Conservation (phyloP, 495 filamentous ascomycete species). For the Penicillium macrosclerotiorum region DNA sequence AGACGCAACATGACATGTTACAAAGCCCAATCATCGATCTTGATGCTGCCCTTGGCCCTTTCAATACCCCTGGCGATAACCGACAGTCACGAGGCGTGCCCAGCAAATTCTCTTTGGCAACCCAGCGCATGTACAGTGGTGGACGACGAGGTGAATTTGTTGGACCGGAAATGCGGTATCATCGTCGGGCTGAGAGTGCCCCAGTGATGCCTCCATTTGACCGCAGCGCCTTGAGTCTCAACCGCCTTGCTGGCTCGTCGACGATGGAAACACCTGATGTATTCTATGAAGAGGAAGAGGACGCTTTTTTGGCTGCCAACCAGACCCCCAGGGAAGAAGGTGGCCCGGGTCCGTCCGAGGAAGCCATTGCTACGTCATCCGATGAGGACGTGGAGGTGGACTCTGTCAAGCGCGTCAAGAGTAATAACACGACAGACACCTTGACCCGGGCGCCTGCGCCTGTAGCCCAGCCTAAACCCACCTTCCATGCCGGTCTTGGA, state of each 20-base stretch:
- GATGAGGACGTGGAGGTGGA: conserved; percentile 29
- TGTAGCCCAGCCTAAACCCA: conserved; percentile 13
- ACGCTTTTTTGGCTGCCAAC: conserved; percentile 53
- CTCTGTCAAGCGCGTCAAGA: conserved; percentile 40
- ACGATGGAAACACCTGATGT: conserved; percentile 78
- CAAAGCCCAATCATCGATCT: conserved; percentile 82
- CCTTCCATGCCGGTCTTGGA: conserved; percentile 38
- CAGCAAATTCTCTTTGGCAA: conserved; percentile 57
- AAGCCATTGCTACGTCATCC: conserved; percentile 2
- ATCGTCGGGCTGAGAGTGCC: conserved; percentile 88
- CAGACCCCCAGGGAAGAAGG: conserved; percentile 28
- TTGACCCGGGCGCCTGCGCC: conserved; percentile 32
- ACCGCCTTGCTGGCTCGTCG: conserved; percentile 62
- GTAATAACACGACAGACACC: conserved; percentile 38
- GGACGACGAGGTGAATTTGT: conserved; percentile 67
- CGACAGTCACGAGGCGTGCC: conserved; percentile 43
- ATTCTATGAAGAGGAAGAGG: conserved; percentile 94
- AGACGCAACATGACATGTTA: conserved; percentile 49
- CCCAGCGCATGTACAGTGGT: conserved; percentile 86
- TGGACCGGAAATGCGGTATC: conserved; percentile 84
- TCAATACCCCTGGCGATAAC: conserved; percentile 69
- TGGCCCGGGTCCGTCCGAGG: conserved; percentile 1
- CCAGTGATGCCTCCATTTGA: conserved; percentile 86
- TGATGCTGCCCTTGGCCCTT: conserved; percentile 91
- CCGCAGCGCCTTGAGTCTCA: conserved; percentile 59